Base-by-base conservation (phyloP, 441 rosid species). In the Raphanus hybrid region DNA sequence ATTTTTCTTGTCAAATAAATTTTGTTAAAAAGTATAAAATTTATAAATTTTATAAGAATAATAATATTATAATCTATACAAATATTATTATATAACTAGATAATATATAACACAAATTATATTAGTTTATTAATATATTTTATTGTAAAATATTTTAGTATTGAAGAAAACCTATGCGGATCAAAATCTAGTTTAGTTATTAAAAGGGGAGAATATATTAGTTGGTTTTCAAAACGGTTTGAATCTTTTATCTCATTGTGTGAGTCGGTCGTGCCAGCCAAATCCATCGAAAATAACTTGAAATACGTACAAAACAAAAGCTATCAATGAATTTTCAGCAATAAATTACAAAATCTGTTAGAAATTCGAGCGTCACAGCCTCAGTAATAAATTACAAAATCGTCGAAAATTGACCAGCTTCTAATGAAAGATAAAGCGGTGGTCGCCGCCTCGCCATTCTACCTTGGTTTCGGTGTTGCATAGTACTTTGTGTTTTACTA, bases 351-450 rank as follows among this genome's bases (percentile, higher is more conserved):
- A 58, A 58, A 45, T 58, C 14, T 58, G 32, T 58, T 57, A 57
- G 32, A 20, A 9, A 57, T 20, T 20, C 32, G 32, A 57, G 62
- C 62, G 27, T 55, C 27, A 55, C 11, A 16, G 58, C 9, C 10
- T 18, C 29, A 57, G 61, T 55, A 16, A 18, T 18, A 55, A 55
- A 55, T 55, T 55, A 55, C 60, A 18, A 55, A 16, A 7, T 9
- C 29, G 61, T 55, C 61, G 27, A 55, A 55, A 55, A 55, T 18
- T 55, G 61, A 55, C 61, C 12, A 55, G 61, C 12, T 7, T 54
- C 26, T 54, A 54, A 15, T 16, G 60, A 15, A 55, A 16, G 5
- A 2, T 8, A 16, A 55, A 8, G 5, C 61, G 18, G 12, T 54
- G 60, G 10, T 54, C 26, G 26, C 62, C 62, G 3, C 60, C 12